Evolutionary conservation across 768 basidiomycete genomes (phyloP), one percentile per base, ranked within the genome.

Genomic region (Trametes cingulata): DNA sequence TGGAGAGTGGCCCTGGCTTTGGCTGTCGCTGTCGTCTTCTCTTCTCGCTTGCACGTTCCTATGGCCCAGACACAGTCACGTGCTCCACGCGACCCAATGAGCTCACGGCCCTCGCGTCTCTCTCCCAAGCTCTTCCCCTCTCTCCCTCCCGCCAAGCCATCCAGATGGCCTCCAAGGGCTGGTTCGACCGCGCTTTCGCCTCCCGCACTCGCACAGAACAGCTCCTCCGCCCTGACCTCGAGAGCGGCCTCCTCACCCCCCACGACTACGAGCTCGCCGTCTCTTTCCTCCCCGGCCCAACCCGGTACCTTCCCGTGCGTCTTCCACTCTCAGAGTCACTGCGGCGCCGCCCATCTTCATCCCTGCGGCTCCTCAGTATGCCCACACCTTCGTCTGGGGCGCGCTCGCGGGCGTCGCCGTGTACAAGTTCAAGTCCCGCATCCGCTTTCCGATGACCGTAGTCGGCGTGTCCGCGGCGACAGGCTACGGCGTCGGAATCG

Each of bases 221-320:
- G n/a, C 79, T 85, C 41, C 77, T 86, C 22, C 70, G 75, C 5
- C 83, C 83, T 49, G 79, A 86, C 63, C 77, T 78, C 49, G 80
- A 85, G 35, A 67, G 73, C n/a, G 84, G 82, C 15, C 75, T 76
- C 63, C 72, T 85, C 57, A 76, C 79, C 5, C 67, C 65, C 19
- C 79, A 77, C 54, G 87, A 90, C 75, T 88, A 81, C 69, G 77
- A 86, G 0, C 70, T 80, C 12, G 82, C 86, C 4, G 68, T 76
- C 57, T 68, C 68, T 25, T 89, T 88, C 74, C 71, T 85, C 25
- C 80, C 85, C 37, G 79, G 78, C 39, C 65, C 68, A 74, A 64
- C 81, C 74, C 70, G 76, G 33, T 76, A 81, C 61, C 76, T 73
- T 62, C 76, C 78, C 57, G 77, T 81, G 50, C 75, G 80, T 64